Conservation (phyloP, 2,329 filamentous ascomycete genomes). For the Neopestalotiopsis rosae region DNA sequence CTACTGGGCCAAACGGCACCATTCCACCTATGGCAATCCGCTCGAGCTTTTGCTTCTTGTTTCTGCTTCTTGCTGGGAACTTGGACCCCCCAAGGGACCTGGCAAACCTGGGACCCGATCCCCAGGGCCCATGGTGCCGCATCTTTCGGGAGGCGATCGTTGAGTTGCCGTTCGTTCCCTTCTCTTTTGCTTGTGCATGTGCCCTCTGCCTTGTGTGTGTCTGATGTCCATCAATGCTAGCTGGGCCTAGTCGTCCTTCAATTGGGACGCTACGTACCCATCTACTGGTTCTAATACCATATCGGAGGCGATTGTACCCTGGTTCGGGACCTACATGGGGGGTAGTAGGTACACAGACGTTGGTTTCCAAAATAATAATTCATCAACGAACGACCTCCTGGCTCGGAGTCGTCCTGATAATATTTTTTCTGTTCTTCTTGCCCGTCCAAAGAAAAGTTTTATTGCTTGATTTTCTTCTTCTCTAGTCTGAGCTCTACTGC, state of each 20-base stretch:
- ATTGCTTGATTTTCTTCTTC: background rate
- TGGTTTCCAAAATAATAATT: background rate
- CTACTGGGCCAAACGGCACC: background rate
- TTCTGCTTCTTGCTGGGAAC: background rate
- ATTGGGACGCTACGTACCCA: background rate
- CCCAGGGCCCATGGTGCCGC: background rate
- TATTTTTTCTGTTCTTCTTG: background rate
- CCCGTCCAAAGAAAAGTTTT: background rate
- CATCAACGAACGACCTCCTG: slow-evolving; percentile 1
- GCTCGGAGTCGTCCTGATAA: background rate
- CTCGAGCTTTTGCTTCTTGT: background rate
- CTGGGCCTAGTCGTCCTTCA: background rate
- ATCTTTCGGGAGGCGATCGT: slow-evolving; percentile 11
- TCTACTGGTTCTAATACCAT: no score
- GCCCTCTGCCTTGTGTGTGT: no score
- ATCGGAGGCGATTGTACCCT: no score
- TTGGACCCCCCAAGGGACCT: background rate
- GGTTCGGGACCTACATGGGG: no score
- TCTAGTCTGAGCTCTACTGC: background rate
- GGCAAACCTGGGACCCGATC: background rate
- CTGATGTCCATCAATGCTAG: no score
- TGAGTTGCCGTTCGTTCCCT: slow-evolving; percentile 2
- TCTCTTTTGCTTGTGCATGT: no score
- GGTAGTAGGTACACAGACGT: background rate
- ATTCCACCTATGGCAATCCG: slow-evolving; percentile 14